Conservation (phyloP, 129 eudicot species). For the Tagetes patula region DNA sequence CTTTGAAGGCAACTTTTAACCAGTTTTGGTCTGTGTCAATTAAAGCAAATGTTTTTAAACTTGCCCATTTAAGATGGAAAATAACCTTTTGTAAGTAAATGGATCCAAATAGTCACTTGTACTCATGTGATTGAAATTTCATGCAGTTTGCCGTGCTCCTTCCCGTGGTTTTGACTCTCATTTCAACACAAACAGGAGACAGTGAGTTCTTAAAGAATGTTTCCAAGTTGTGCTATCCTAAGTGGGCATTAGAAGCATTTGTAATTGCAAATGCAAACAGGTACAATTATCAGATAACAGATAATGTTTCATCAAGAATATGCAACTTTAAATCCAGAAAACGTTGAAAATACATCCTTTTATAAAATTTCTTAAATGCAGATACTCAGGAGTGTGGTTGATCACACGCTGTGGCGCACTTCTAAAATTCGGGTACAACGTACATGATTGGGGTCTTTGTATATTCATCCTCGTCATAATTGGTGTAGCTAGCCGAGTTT, state of each 20-base stretch:
- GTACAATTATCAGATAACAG: conserved; percentile 35
- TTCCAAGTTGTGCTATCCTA: conserved; percentile 73
- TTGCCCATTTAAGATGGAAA: not conserved
- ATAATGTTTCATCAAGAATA: not conserved
- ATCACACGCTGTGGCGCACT: conserved; percentile 74
- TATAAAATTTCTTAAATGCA: conserved; percentile 29
- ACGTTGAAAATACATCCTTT: not conserved
- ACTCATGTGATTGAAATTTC: conserved; percentile 4
- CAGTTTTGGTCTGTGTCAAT: not conserved
- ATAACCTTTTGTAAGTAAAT: not conserved
- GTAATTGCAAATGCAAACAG: conserved; percentile 83
- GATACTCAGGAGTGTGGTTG: conserved; percentile 82
- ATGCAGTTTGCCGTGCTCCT: conserved; percentile 84
- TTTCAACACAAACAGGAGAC: conserved; percentile 53
- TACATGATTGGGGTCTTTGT: conserved; percentile 64
- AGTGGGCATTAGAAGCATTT: conserved; percentile 95
- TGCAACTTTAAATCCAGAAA: conserved; percentile 6
- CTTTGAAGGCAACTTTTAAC: conserved; percentile 1
- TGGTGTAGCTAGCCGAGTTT: conserved; percentile 51
- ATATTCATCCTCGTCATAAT: conserved; percentile 43
- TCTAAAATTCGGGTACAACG: conserved; percentile 45
- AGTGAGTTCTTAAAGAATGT: conserved; percentile 41
- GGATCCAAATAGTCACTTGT: not conserved
- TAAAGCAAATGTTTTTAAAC: not conserved
- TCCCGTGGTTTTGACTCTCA: conserved; percentile 88